These are phyloP conservation scores for Xylariaceae sp. DNA, from an alignment of 2,329 filamentous ascomycete genomes.

Conservation along the genomic window DNA sequence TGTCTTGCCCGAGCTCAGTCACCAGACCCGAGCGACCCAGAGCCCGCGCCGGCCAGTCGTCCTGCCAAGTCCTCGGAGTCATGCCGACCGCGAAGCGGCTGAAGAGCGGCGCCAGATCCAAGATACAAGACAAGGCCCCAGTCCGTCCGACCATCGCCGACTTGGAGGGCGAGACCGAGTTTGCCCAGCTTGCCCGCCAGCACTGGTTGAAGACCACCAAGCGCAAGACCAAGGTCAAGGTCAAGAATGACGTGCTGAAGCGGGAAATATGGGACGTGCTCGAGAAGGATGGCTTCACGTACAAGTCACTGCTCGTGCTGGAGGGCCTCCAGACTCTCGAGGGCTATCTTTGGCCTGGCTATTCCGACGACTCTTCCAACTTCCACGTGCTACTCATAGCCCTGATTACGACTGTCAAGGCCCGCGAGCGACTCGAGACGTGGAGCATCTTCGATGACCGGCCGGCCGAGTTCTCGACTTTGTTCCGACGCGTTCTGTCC, in stretches of 20 bases:
- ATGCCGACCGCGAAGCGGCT: conserved; percentile 56
- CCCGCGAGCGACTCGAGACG: conserved; percentile 75
- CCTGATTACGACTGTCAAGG: conserved; percentile 80
- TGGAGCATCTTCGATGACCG: conserved; percentile 78
- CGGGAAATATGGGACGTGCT: conserved; percentile 82
- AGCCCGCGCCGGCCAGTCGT: conserved; percentile 10
- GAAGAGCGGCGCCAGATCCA: conserved; percentile 41
- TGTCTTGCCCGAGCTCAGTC: neutral
- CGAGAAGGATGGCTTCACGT: conserved; percentile 71
- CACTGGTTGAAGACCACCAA: conserved; percentile 70
- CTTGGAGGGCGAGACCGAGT: conserved; percentile 61
- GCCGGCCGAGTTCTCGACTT: conserved; percentile 72
- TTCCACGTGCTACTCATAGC: conserved; percentile 84
- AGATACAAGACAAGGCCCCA: conserved; percentile 32
- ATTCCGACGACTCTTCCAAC: conserved; percentile 81
- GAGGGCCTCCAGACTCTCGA: conserved; percentile 90
- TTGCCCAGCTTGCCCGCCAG: conserved; percentile 71
- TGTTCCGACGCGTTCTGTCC: conserved; percentile 85
- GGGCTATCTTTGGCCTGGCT: conserved; percentile 92
- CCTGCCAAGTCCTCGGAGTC: too few species aligned
- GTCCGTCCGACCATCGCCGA: conserved; percentile 60
- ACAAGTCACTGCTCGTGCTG: conserved; percentile 70
- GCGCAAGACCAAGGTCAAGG: conserved; percentile 57
- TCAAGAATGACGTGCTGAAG: conserved; percentile 81
- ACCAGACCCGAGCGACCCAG: conserved; percentile 6